Base-by-base conservation (phyloP, 164 flowering plant genomes). In the Annona squamosa region DNA sequence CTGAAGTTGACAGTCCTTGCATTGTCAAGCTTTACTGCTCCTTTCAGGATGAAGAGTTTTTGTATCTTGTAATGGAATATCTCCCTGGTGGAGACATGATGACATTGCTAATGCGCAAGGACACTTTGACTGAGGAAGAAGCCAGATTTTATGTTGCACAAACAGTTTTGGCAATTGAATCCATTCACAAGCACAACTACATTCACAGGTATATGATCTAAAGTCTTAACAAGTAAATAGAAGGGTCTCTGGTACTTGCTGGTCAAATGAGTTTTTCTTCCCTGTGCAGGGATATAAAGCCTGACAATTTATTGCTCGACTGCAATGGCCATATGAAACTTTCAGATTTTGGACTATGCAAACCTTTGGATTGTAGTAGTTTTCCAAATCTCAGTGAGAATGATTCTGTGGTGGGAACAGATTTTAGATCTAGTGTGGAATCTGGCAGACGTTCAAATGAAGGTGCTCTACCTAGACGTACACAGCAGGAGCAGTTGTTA, bases 41-140 rank as follows among this genome's bases (percentile, higher is more conserved):
- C 48, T 86, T 86, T 73, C 88, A 86, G 73, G 88, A 86, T 78
- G 79, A 78, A 67, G 88, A 86, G 43, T 85, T 67, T 78, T 68
- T 85, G 57, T 85, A 85, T 80, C 83, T 85, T 46, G 78, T 85
- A 45, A 85, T 85, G 87, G 86, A 85, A 73, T 85, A 85, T 76
- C 85, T 85, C 70, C 86, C 88, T 72, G 88, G 88, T 52, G 88
- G 88, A 44, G 88, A 86, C 70, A 82, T 86, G 85, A 86, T 86
- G 88, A 86, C 88, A 6, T 77, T 84, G 48, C 81, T 86, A 46
- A 84, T 86, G 85, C 80, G 88, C 48, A 81, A 86, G 74, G 87
- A 86, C 69, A 86, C 81, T 56, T 77, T 86, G 74, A 81, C 85
- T 41, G 88, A 86, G 67, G 84, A 82, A 73, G 88, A 81, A 74